Evolutionary conservation across 2,329 filamentous ascomycete species (phyloP).

Genomic region (Trichophyton simii): DNA sequence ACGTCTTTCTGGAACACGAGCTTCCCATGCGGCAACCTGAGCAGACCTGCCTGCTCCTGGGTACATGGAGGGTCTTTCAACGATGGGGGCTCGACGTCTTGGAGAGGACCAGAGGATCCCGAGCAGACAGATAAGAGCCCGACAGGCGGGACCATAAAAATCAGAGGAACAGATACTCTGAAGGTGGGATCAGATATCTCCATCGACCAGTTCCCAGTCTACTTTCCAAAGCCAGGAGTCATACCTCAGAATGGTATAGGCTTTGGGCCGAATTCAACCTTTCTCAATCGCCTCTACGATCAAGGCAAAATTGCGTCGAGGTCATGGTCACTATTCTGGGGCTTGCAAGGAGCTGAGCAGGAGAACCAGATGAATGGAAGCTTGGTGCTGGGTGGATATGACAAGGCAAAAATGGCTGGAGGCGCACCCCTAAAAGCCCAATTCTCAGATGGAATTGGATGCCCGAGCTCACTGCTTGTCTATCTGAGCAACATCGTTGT

Average conservation of each 20-base stretch:
- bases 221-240: neutral
- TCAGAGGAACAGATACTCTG: slow-evolving; percentile 8
- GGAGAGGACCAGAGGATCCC: neutral
- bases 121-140: neutral
- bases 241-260: neutral
- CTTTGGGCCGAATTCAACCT: slow-evolving; percentile 3
- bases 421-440: neutral
- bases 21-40: neutral
- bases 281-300: neutral
- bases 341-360: slow-evolving; percentile 6
- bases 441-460: slow-evolving; percentile 4
- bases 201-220: slow-evolving; percentile 3
- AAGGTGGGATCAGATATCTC: slow-evolving; percentile 1
- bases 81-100: neutral
- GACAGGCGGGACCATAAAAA: neutral
- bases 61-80: slow-evolving; percentile 5
- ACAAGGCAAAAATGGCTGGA: slow-evolving; percentile 8
- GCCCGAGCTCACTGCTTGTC: slow-evolving; percentile 7
- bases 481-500: slow-evolving; percentile 6
- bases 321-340: slow-evolving; percentile 12
- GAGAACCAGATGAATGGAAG: slow-evolving; percentile 9
- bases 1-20: slow-evolving; percentile 2
- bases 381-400: slow-evolving; percentile 10
- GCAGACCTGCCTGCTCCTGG: slow-evolving; percentile 5
- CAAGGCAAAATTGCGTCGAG: slow-evolving; percentile 7